Percentiles rank a stretch among this genome's conserved stretches.
These are phyloP conservation scores for Scenedesmus sp. DNA, from an alignment of 163 green algal genomes.

Conservation along the genomic window DNA sequence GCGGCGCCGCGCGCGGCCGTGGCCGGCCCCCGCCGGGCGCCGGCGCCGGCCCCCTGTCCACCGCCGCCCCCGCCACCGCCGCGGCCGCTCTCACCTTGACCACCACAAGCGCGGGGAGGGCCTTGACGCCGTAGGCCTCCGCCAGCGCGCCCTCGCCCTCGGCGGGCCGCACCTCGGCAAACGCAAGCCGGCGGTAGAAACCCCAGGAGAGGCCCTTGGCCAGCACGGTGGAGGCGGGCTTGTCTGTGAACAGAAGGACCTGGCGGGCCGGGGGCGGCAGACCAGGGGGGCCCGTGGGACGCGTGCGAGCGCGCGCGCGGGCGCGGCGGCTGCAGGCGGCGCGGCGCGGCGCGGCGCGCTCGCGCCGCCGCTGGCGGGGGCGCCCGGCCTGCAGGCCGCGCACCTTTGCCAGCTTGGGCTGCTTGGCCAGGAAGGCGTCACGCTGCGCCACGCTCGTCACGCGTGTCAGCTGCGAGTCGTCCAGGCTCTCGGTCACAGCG, in stretches of 20 bases:
- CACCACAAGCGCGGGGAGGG: conserved; percentile 25
- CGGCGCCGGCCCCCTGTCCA: too few species aligned
- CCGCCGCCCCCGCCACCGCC: too few species aligned
- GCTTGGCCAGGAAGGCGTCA: background rate
- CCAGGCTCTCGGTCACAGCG: conserved; percentile 20
- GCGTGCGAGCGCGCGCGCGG: too few species aligned
- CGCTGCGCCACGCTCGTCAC: background rate
- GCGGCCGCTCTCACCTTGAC: conserved; percentile 24
- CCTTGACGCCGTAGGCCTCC: conserved; percentile 10
- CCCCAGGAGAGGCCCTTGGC: conserved; percentile 37
- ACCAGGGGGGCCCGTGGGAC: too few species aligned
- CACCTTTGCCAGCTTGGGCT: conserved; percentile 34
- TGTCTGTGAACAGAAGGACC: conserved; percentile 46
- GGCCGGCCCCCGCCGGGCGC: too few species aligned
- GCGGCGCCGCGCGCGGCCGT: too few species aligned
- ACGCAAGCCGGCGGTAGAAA: conserved; percentile 17
- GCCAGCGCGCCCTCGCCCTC: background rate
- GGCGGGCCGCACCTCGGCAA: conserved; percentile 20
- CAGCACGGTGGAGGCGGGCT: conserved; percentile 14
- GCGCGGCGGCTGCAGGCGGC: too few species aligned
- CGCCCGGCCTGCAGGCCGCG: too few species aligned
- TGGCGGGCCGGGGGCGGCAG: too few species aligned
- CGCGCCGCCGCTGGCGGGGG: too few species aligned
- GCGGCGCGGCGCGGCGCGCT: too few species aligned
- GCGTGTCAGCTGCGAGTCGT: conserved; percentile 6